These are phyloP conservation scores for Agastache rugosa DNA, from an alignment of 257 asterid genomes.

Conservation along the genomic window DNA sequence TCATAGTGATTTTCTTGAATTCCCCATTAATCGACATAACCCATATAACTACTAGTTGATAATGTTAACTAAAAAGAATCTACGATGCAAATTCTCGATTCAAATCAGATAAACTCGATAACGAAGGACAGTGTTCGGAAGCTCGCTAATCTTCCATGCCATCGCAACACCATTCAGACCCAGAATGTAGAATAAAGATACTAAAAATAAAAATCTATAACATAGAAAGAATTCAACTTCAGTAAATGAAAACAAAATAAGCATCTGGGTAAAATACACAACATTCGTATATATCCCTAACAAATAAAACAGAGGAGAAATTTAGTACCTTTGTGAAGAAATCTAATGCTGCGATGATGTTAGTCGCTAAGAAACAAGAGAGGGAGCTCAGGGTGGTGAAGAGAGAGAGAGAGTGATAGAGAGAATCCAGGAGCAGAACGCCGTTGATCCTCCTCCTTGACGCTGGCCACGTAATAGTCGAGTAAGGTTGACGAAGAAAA, in stretches of 20 bases:
- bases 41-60: neutral
- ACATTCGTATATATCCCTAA: too few species aligned
- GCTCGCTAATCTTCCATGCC: too few species aligned
- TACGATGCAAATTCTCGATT: neutral
- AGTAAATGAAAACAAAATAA: neutral
- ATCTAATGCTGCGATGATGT: conserved; percentile 2
- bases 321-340: conserved; percentile 27
- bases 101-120: neutral
- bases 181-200: neutral
- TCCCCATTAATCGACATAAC: neutral
- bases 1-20: neutral
- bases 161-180: too few species aligned
- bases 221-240: too few species aligned
- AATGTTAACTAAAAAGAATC: neutral
- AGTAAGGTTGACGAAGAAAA: too few species aligned
- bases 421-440: too few species aligned
- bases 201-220: too few species aligned
- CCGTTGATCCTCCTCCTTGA: too few species aligned
- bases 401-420: neutral
- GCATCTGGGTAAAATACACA: too few species aligned
- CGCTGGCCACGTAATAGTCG: too few species aligned
- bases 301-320: neutral
- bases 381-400: neutral
- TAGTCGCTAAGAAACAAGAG: neutral
- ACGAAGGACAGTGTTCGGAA: too few species aligned